These are phyloP conservation scores for Flagelloscypha sp. DNA, from an alignment of 768 basidiomycete genomes.

Conservation along the genomic window DNA sequence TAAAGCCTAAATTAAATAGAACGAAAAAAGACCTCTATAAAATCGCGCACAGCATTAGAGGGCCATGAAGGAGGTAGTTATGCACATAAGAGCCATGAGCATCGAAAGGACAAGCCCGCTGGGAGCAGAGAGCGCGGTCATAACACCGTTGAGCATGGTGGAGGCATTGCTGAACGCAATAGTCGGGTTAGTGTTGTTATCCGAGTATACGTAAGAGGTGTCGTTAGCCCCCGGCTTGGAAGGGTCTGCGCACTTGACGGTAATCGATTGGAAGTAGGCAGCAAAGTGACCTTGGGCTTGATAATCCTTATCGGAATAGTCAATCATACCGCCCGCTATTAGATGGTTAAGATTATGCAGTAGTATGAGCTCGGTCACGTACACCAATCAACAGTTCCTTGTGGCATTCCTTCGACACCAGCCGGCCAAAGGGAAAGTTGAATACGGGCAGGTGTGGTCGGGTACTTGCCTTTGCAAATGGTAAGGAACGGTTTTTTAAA, in stretches of 20 bases:
- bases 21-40: no score
- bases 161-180: conserved; percentile 53
- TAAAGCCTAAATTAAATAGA: no score
- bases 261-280: conserved; percentile 50
- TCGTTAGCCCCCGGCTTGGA: conserved; percentile 31
- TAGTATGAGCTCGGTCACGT: conserved; percentile 1
- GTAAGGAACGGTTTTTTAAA: no score
- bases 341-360: neutral
- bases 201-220: conserved; percentile 57
- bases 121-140: no score
- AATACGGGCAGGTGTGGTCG: conserved; percentile 71
- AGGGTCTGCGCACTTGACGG: conserved; percentile 55
- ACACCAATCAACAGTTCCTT: conserved; percentile 75
- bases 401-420: conserved; percentile 50
- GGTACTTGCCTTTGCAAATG: conserved; percentile 57
- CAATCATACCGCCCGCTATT: conserved; percentile 53
- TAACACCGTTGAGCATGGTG: conserved; percentile 45
- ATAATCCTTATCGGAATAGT: conserved; percentile 79
- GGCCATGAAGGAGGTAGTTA: no score
- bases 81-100: no score
- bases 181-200: conserved; percentile 48
- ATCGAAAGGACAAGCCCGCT: no score
- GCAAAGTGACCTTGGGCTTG: conserved; percentile 75
- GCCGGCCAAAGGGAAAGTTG: conserved; percentile 85
- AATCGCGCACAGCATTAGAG: no score